Base-by-base conservation (phyloP, 441 rosid genomes). In the Francoa sonchifolia region DNA sequence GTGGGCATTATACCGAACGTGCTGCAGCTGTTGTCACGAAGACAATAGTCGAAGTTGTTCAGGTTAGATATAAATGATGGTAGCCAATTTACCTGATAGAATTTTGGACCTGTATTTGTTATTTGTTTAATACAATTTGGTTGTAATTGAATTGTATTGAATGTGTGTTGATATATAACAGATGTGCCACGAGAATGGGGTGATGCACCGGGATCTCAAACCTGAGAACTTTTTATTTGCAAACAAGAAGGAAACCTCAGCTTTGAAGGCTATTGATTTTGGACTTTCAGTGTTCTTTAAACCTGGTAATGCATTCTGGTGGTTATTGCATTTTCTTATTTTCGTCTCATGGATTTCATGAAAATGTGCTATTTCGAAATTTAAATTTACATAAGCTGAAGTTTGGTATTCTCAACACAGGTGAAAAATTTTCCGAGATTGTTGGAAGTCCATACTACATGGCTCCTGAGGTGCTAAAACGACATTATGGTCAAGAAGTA, bases 381-480 rank as follows among this genome's bases (percentile, higher is more conserved):
- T 18, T 41, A 13, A 30, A 21, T 36, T 19, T 20, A n/a, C 5
- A 20, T 16, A 17, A 17, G 34, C 30, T 50, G 60, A 49, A 32
- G 26, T 30, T 15, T 39, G 31, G 34, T 20, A 48, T 6, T 18
- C 16, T 22, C 53, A 34, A 12, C 54, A 21, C 66, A 79, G 84
- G 79, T 23, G 79, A 79, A 57, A 68, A 21, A 33, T 79, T 79
- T 48, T 58, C 52, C 3, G 84, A 79, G 65, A 79, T 79, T 22
- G 81, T 79, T 52, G 84, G 83, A 23, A 79, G 84, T 57, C 89
- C 89, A 0, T 73, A 79, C 54, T 79, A 76, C 69, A 76, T 79
- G 89, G 89, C 89, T 54, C 89, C 84, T 0, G 84, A 79, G 69
- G 84, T 79, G 37, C 67, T 79, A 28, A 76, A 69, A 50, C 56